phyloP scores from a whole-genome alignment of 192 early-diverging fungal genomes.

The Chytriomyces confervae region DNA sequence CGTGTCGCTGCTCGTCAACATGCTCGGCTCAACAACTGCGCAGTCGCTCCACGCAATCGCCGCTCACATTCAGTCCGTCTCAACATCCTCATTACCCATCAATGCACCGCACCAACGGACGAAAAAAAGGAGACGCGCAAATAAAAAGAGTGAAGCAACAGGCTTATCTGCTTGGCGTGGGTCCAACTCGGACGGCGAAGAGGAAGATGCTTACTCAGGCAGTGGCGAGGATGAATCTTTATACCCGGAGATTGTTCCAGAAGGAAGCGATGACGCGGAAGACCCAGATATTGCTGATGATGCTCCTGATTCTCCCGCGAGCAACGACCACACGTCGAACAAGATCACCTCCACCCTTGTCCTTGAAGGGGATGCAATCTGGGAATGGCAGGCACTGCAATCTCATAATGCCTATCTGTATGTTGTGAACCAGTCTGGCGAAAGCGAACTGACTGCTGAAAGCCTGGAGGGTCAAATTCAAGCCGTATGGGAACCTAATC shows the following conservation, averaged over 20 bases:
- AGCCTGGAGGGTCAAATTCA: background rate
- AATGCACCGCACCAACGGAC: no score
- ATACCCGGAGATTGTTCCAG: background rate
- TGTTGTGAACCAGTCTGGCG: background rate
- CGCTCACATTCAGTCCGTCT: no score
- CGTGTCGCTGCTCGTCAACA: no score
- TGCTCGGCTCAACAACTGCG: no score
- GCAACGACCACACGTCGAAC: background rate
- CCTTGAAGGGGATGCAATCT: slow-evolving; percentile 2
- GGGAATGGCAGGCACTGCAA: background rate
- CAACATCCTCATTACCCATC: no score
- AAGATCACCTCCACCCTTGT: background rate
- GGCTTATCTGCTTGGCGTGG: background rate
- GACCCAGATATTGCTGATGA: background rate
- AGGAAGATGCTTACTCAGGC: background rate
- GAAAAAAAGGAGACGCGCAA: background rate
- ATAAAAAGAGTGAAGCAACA: background rate
- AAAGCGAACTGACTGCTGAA: background rate
- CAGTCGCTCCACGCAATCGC: no score
- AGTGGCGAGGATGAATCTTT: background rate
- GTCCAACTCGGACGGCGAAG: background rate
- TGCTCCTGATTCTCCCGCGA: background rate
- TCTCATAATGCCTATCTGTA: background rate
- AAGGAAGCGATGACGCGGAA: background rate
- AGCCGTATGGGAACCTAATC: slow-evolving; percentile 31